These are phyloP conservation scores for Zymoseptoria ardabiliae DNA, from an alignment of 2,329 filamentous ascomycete genomes.

Conservation along the genomic window DNA sequence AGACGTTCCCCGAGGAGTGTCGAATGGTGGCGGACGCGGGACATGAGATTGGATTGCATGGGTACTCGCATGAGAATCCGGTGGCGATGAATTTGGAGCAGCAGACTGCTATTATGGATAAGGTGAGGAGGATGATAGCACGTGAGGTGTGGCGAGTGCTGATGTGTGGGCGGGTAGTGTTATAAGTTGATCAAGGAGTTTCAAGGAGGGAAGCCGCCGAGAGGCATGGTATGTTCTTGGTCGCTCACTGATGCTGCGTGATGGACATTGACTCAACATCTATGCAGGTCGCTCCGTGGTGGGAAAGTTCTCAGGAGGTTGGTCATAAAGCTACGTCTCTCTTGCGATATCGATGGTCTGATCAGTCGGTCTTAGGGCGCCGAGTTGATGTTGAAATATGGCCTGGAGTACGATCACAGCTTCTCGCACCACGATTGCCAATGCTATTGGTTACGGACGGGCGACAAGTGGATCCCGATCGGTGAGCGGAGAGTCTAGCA, in stretches of 20 bases:
- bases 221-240: slow-evolving; percentile 49
- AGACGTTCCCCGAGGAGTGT: slow-evolving; percentile 61
- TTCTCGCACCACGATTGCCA: slow-evolving; percentile 61
- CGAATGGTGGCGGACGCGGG: slow-evolving; percentile 54
- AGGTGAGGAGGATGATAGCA: slow-evolving; percentile 25
- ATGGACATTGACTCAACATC: too few relatives aligned
- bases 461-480: slow-evolving; percentile 61
- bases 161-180: slow-evolving; percentile 34
- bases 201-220: slow-evolving; percentile 59
- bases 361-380: slow-evolving; percentile 36
- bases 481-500: background rate
- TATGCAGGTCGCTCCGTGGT: slow-evolving; percentile 57
- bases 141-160: background rate
- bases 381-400: slow-evolving; percentile 57
- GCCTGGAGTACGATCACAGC: slow-evolving; percentile 62
- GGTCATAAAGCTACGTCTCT: too few relatives aligned
- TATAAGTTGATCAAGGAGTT: slow-evolving; percentile 65
- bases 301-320: slow-evolving; percentile 60
- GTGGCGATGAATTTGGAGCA: slow-evolving; percentile 66
- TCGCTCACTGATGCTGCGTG: background rate
- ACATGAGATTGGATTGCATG: slow-evolving; percentile 62
- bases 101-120: slow-evolving; percentile 66
- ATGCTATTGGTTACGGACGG: slow-evolving; percentile 56
- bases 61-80: slow-evolving; percentile 69
- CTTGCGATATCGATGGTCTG: too few relatives aligned